Conservation (phyloP, 352 stramenopile species). For the Globisporangium radiosum region DNA sequence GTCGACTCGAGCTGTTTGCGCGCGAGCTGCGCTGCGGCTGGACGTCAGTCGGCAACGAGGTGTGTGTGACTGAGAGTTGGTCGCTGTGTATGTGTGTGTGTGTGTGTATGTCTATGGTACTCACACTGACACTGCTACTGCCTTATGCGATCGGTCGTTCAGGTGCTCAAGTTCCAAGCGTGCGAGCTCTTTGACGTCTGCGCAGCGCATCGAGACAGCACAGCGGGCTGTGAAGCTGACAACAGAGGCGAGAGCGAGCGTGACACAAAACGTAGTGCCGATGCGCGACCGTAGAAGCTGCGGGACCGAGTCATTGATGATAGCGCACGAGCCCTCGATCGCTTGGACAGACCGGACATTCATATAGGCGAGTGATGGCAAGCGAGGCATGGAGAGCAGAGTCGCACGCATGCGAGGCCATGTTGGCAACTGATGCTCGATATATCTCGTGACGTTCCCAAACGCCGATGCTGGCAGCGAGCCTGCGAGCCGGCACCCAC, state of each 20-base stretch:
- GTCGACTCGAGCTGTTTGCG: constrained; percentile 60
- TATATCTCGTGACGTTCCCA: background rate
- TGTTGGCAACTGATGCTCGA: no score
- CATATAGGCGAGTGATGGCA: no score
- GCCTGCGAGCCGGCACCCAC: constrained; percentile 44
- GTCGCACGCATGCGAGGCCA: no score
- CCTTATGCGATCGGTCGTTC: no score
- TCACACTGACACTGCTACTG: no score
- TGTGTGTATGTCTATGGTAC: background rate
- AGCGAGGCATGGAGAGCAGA: no score
- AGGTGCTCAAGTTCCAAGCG: constrained; percentile 57
- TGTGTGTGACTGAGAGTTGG: background rate
- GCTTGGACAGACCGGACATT: no score
- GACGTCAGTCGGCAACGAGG: constrained; percentile 64
- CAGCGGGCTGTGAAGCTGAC: background rate
- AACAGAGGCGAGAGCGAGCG: background rate
- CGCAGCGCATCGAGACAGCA: background rate
- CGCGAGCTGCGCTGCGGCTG: constrained; percentile 54
- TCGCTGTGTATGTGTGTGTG: background rate
- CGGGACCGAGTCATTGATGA: background rate
- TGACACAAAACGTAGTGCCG: no score
- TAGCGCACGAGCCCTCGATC: no score
- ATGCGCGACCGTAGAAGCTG: background rate
- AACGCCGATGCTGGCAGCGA: background rate
- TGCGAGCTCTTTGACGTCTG: constrained; percentile 12